Evolutionary conservation across 768 basidiomycete species (phyloP), one percentile per base, ranked within the genome.

Genomic region (Lactarius tabidus): DNA sequence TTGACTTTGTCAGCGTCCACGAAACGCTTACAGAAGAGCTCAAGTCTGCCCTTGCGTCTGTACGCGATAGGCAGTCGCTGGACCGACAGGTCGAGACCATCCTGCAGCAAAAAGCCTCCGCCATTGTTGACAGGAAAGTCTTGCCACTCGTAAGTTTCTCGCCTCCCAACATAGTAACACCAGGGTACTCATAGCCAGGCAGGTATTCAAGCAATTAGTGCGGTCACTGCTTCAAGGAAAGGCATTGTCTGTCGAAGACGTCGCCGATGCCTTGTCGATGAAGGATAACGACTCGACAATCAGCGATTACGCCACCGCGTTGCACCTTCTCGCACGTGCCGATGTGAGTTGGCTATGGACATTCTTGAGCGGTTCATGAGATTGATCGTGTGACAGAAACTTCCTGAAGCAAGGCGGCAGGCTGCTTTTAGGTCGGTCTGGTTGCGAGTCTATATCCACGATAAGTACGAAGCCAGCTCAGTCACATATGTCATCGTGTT

Each of bases 1-100:
- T 98, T 57, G 93, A 98, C 75, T 87, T 95, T 66, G 82, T 97
- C 69, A 88, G 87, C 63, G 88, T 96, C 3, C 94, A 96, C 69
- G 84, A 89, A 70, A 79, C 80, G 4, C 76, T 98, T 3, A 67
- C 85, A 7, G 78, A 83, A 5, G 83, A 89, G 51, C 86, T 95
- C 74, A 84, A 78, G 68, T 73, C 78, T 31, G 79, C 76, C 15
- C 77, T 84, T 35, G 76, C 73, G 38, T 75, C 76, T 35, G 74
- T 82, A 51, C 86, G 85, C n/a, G 79, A 81, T 48, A 81, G 81
- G 60, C 88, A 86, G 62, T 82, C 86, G 10, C 71, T 90, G 12
- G 91, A 93, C 45, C 79, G 77, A 59, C 89, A 91, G 71, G 79
- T 89, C 48, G 88, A 90, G 31, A 79, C 78, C 14, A 85, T 91